Conservation (phyloP, 2,329 filamentous ascomycete genomes). For the Dactylonectria estremocensis region DNA sequence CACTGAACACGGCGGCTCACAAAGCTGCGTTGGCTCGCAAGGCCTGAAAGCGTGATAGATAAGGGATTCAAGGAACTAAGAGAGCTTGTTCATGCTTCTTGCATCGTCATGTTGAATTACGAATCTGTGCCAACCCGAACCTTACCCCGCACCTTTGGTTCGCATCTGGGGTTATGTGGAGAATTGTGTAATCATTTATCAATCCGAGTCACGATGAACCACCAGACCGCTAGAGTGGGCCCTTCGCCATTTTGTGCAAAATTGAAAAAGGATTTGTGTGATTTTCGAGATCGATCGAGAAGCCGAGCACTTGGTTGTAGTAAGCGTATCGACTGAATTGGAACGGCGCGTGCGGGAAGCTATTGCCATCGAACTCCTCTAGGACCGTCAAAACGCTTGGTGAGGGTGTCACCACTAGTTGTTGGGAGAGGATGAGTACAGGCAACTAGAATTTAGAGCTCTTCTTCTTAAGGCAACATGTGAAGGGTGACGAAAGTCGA, state of each 20-base stretch:
- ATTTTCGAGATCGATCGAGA: background rate
- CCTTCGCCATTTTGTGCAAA: background rate
- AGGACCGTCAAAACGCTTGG: too few relatives aligned
- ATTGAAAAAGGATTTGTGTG: background rate
- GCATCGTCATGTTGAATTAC: background rate
- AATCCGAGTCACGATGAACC: background rate
- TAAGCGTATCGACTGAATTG: too few relatives aligned
- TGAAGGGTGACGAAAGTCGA: too few relatives aligned
- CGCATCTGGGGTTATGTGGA: background rate
- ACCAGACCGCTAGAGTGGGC: background rate
- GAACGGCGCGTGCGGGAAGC: too few relatives aligned
- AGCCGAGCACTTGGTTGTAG: background rate
- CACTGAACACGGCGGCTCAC: background rate
- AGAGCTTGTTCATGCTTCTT: background rate
- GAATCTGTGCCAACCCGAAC: background rate
- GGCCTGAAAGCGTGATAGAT: background rate
- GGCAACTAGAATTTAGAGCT: too few relatives aligned
- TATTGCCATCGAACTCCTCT: too few relatives aligned
- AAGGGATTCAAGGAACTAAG: background rate
- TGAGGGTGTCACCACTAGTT: too few relatives aligned
- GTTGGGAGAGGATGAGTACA: too few relatives aligned
- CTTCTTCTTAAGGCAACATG: too few relatives aligned
- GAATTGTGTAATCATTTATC: too few relatives aligned
- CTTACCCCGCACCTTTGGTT: slow-evolving; percentile 1
- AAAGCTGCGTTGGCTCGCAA: background rate